Conservation (phyloP, 345 rosid species). For the Salix brachista region DNA sequence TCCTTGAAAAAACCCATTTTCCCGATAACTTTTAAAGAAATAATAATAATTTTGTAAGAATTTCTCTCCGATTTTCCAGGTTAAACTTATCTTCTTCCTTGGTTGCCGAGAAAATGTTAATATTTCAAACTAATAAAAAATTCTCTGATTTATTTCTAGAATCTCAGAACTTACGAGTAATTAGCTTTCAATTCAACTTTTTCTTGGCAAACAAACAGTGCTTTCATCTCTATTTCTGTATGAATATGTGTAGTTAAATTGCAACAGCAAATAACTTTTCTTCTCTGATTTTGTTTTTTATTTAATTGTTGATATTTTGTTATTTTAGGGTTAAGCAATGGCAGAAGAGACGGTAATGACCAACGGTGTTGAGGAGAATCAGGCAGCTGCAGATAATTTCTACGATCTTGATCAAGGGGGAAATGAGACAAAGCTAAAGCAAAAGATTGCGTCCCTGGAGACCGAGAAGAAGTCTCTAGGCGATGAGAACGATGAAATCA, state of each 20-base stretch:
- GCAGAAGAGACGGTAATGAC: conserved; percentile 31
- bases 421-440: conserved; percentile 24
- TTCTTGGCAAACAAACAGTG: background rate
- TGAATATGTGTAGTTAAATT: background rate
- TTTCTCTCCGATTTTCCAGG: background rate
- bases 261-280: background rate
- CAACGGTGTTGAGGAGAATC: conserved; percentile 39
- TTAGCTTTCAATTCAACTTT: background rate
- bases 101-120: background rate
- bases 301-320: background rate
- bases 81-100: background rate
- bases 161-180: too few species aligned
- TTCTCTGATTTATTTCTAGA: background rate
- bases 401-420: conserved; percentile 31
- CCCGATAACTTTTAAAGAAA: background rate
- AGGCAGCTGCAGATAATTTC: conserved; percentile 27
- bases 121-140: background rate
- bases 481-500: conserved; percentile 35
- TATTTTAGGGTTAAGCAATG: conserved; percentile 27
- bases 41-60: background rate
- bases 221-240: background rate
- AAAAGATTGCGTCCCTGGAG: conserved; percentile 44
- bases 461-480: conserved; percentile 41
- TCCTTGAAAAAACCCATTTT: background rate
- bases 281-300: background rate